A percentile compares a stretch with the other conserved stretches of the same genome.
Evolutionary conservation across 2,329 filamentous ascomycete species (phyloP).

Genomic region (Capronia epimyces): DNA sequence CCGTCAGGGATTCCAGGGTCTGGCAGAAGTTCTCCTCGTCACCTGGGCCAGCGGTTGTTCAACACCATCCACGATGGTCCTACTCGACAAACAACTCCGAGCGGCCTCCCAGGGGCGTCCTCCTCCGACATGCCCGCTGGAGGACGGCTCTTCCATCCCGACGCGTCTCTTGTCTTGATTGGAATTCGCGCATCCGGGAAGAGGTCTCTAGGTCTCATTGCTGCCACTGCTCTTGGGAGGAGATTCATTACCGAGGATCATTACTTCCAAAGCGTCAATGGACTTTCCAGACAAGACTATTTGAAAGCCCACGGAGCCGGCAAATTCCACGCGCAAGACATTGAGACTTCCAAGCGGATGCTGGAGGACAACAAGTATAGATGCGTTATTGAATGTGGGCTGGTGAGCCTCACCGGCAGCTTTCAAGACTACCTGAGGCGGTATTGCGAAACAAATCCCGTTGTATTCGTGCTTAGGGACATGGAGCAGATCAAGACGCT

Average conservation of each 20-base stretch:
- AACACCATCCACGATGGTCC: neutral
- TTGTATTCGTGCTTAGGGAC: constrained; percentile 40
- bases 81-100: constrained; percentile 2
- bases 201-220: constrained; percentile 41
- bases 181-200: constrained; percentile 44
- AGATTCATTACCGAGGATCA: constrained; percentile 43
- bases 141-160: constrained; percentile 30
- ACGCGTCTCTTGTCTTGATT: constrained; percentile 41
- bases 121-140: neutral
- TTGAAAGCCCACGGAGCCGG: constrained; percentile 38
- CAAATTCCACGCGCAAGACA: constrained; percentile 40
- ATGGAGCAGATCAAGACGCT: constrained; percentile 39
- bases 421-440: constrained; percentile 39
- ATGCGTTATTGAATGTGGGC: constrained; percentile 42
- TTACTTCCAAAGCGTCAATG: constrained; percentile 41
- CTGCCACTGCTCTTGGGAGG: constrained; percentile 40
- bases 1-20: neutral
- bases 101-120: neutral
- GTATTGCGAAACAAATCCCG: constrained; percentile 37
- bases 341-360: constrained; percentile 41
- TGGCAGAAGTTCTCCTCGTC: constrained; percentile 5
- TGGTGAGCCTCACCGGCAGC: constrained; percentile 40
- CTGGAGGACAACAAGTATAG: constrained; percentile 40
- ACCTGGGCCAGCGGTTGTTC: neutral
- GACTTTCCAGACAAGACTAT: constrained; percentile 40